Evolutionary conservation across 2,329 filamentous ascomycete genomes (phyloP).

Genomic region (Epichloe uncinata): DNA sequence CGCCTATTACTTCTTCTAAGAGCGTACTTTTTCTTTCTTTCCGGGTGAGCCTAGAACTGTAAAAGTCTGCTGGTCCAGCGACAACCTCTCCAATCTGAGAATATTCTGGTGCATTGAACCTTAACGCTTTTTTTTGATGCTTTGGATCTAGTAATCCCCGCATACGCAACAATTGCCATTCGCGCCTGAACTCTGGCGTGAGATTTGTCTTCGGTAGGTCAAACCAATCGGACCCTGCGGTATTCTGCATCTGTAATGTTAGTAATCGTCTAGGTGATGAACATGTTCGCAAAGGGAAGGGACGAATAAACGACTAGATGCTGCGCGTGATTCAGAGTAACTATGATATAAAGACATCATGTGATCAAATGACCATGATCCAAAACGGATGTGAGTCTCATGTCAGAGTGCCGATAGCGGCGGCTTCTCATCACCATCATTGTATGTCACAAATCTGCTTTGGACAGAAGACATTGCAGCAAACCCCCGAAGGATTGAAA

Average conservation of each 20-base stretch:
- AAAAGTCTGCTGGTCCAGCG: constrained; percentile 79
- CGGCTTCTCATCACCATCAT: constrained; percentile 27
- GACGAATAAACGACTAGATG: neutral
- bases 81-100: constrained; percentile 83
- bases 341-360: constrained; percentile 48
- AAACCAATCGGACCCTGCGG: constrained; percentile 76
- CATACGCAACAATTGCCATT: constrained; percentile 82
- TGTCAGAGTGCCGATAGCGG: constrained; percentile 24
- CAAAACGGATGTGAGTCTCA: constrained; percentile 27
- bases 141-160: constrained; percentile 80
- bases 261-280: constrained; percentile 3
- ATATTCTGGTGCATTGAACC: constrained; percentile 55
- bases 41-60: constrained; percentile 65
- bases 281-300: neutral
- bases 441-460: neutral
- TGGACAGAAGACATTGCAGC: neutral
- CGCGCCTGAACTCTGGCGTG: constrained; percentile 74
- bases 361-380: constrained; percentile 43
- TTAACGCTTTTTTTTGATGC: constrained; percentile 82
- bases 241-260: constrained; percentile 25
- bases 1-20: constrained; percentile 61
- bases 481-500: neutral
- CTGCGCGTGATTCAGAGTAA: constrained; percentile 49
- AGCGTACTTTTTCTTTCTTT: constrained; percentile 82
- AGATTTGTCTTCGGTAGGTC: constrained; percentile 73